Conservation (phyloP, 768 basidiomycete genomes). For the Naganishia onofrii region DNA sequence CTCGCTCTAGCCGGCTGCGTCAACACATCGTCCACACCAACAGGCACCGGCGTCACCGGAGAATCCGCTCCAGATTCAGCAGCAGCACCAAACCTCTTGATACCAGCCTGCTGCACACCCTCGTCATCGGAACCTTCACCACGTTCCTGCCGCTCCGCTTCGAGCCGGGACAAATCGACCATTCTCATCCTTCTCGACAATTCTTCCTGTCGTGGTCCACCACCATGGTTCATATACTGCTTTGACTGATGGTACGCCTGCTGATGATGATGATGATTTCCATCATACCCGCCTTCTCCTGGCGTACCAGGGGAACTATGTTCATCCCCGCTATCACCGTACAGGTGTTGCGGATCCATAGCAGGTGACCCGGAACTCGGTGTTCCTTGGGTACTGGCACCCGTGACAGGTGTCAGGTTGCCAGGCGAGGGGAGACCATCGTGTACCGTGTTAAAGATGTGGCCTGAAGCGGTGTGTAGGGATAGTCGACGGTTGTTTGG, state of each 20-base stretch:
- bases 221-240: conserved; percentile 17
- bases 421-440: conserved; percentile 13
- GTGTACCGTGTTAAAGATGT: conserved; percentile 37
- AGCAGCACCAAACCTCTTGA: not conserved
- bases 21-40: not conserved
- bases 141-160: conserved; percentile 11
- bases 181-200: conserved; percentile 23
- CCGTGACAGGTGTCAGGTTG: conserved; percentile 11
- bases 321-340: conserved; percentile 18
- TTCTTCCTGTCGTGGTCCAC: conserved; percentile 15
- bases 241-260: not conserved
- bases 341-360: not conserved
- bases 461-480: conserved; percentile 43
- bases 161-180: conserved; percentile 18
- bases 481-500: conserved; percentile 39
- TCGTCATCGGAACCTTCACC: conserved; percentile 10
- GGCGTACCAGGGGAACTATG: conserved; percentile 6
- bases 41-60: conserved; percentile 8
- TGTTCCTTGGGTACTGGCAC: not conserved
- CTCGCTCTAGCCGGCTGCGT: not conserved
- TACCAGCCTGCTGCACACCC: not conserved
- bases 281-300: not conserved
- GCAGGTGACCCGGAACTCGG: conserved; percentile 9
- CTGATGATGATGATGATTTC: conserved; percentile 4
- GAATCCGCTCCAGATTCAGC: not conserved